phyloP scores from a whole-genome alignment of 2,329 filamentous ascomycete species.

The Colletotrichum australisinense region DNA sequence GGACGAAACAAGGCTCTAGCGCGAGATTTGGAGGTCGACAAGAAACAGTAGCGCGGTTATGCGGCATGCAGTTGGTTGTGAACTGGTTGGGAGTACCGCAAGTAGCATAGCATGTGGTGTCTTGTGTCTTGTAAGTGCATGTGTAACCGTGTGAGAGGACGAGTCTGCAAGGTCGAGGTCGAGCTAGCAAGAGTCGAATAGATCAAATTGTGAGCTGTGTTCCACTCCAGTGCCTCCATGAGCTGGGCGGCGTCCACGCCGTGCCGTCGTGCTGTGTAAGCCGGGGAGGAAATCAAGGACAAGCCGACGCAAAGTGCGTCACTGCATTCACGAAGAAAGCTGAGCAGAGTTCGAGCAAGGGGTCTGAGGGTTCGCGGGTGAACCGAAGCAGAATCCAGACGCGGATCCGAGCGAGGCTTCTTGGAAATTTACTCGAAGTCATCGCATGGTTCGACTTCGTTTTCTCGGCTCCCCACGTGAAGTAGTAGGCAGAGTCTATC shows the following conservation, averaged over 20 bases:
- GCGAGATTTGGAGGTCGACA: conserved; percentile 9
- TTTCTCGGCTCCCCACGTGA: background rate
- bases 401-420: conserved; percentile 13
- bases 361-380: conserved; percentile 24
- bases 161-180: background rate
- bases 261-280: background rate
- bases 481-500: background rate
- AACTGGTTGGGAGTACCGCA: background rate
- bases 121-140: conserved; percentile 2
- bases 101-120: background rate
- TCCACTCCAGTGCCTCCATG: background rate
- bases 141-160: background rate
- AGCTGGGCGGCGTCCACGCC: background rate
- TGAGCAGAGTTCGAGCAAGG: conserved; percentile 19
- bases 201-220: background rate
- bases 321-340: background rate
- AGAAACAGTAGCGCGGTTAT: conserved; percentile 33
- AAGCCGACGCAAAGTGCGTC: conserved; percentile 4
- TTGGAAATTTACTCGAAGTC: background rate
- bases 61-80: conserved; percentile 22
- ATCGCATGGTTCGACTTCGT: background rate
- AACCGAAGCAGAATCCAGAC: conserved; percentile 11
- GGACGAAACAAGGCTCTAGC: conserved; percentile 33
- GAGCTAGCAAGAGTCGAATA: background rate
- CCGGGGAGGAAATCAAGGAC: background rate